Evolutionary conservation across 2,329 filamentous ascomycete genomes (phyloP).

Genomic region (Claviceps quebecensis): DNA sequence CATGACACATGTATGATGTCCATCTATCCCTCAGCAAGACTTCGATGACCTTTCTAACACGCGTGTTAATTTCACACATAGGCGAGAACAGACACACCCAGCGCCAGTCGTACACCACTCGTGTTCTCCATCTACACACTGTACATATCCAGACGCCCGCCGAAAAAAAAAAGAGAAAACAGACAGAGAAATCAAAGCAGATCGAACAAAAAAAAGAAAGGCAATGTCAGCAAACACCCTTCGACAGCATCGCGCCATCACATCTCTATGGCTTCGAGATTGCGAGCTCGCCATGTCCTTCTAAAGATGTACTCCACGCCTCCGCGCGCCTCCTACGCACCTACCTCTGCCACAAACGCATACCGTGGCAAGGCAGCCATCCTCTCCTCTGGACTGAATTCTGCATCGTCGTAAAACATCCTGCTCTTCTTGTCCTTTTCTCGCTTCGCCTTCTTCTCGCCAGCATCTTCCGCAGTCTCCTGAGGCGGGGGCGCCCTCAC

Average conservation of each 20-base stretch:
- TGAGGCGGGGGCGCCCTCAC: constrained; percentile 32
- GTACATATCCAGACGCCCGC: not conserved
- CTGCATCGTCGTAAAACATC: constrained; percentile 72
- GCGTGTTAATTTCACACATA: not conserved
- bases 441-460: constrained; percentile 53
- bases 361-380: constrained; percentile 71
- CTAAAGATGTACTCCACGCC: not conserved
- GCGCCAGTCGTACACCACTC: not conserved
- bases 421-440: constrained; percentile 52
- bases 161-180: not conserved
- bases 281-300: not conserved
- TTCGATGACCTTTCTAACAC: not conserved
- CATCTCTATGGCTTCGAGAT: not conserved
- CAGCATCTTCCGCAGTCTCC: constrained; percentile 24
- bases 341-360: constrained; percentile 33
- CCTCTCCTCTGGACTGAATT: constrained; percentile 75
- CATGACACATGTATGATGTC: no score
- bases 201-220: not conserved
- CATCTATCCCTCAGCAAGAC: not conserved
- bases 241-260: not conserved
- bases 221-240: not conserved
- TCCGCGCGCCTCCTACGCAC: not conserved
- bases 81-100: not conserved
- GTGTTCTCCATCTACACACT: not conserved
- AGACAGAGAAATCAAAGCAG: not conserved